phyloP scores from a whole-genome alignment of 2,329 filamentous ascomycete genomes.

The Ophiostoma australiae region DNA sequence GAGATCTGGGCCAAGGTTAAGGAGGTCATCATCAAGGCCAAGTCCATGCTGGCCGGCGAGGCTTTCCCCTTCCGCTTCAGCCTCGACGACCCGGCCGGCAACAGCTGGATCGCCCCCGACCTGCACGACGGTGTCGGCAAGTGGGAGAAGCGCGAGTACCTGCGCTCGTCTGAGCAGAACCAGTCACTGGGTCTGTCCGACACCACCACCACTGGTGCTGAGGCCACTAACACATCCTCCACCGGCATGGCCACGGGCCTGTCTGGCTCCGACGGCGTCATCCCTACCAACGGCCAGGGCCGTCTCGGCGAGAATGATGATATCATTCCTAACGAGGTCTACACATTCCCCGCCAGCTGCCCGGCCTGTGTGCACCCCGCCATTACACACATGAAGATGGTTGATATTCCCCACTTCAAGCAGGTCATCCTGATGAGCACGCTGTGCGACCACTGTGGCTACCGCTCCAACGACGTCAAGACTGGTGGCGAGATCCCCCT shows the following conservation, averaged over 20 bases:
- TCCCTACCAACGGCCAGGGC: slow-evolving; percentile 43
- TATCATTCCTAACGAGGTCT: slow-evolving; percentile 89
- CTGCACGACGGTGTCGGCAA: slow-evolving; percentile 75
- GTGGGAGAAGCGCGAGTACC: slow-evolving; percentile 80
- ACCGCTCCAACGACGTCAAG: slow-evolving; percentile 95
- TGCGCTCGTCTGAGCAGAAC: slow-evolving; percentile 80
- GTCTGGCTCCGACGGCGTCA: slow-evolving; percentile 42
- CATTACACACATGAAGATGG: slow-evolving; percentile 96
- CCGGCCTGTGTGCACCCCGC: slow-evolving; percentile 84
- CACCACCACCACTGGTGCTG: slow-evolving; percentile 44
- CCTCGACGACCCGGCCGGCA: slow-evolving; percentile 87
- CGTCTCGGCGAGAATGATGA: slow-evolving; percentile 57
- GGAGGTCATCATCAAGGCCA: slow-evolving; percentile 66
- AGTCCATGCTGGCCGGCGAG: slow-evolving; percentile 70
- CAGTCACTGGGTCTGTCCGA: slow-evolving; percentile 71
- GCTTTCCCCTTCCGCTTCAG: slow-evolving; percentile 83
- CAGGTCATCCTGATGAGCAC: slow-evolving; percentile 96
- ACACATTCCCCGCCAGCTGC: slow-evolving; percentile 85
- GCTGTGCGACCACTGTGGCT: slow-evolving; percentile 84
- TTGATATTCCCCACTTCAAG: slow-evolving; percentile 96
- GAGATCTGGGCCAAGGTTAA: slow-evolving; percentile 75
- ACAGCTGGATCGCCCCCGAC: slow-evolving; percentile 92
- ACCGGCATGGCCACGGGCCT: slow-evolving; percentile 34
- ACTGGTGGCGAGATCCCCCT: slow-evolving; percentile 89
- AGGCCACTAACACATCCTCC: slow-evolving; percentile 24